These are phyloP conservation scores for Myxozyma sirexii DNA, from an alignment of 805 yeast genomes.

Conservation along the genomic window DNA sequence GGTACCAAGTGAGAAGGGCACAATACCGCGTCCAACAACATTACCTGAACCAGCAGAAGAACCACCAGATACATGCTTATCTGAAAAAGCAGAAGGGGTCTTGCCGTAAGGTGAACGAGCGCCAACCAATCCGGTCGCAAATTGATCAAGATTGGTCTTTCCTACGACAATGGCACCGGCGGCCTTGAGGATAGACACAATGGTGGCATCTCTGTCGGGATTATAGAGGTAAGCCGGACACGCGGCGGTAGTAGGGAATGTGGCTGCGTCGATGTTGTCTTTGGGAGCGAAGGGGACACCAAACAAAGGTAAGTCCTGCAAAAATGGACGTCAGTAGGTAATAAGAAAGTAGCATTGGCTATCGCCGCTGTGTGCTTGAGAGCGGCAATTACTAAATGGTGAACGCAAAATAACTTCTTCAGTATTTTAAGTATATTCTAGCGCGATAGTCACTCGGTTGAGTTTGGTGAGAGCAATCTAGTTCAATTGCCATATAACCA, in stretches of 20 bases:
- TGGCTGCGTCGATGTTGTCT: slow-evolving; percentile 89
- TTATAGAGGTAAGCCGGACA: slow-evolving; percentile 80
- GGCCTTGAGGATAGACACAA: slow-evolving; percentile 71
- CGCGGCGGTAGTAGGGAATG: slow-evolving; percentile 88
- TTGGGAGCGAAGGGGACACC: slow-evolving; percentile 96
- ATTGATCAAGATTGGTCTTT: slow-evolving; percentile 93
- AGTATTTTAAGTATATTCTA: no score
- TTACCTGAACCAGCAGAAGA: slow-evolving; percentile 96
- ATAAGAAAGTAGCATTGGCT: neutral
- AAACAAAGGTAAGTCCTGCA: slow-evolving; percentile 57
- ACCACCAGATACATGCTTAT: slow-evolving; percentile 87
- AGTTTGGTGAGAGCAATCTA: no score
- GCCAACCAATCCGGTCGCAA: slow-evolving; percentile 97
- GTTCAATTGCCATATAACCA: no score
- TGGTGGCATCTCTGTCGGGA: slow-evolving; percentile 73
- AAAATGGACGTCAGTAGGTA: neutral
- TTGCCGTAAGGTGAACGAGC: slow-evolving; percentile 93
- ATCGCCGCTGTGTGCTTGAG: neutral
- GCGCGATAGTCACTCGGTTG: no score
- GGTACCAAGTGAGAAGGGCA: slow-evolving; percentile 88
- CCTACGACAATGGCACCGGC: slow-evolving; percentile 94
- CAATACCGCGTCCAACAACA: slow-evolving; percentile 85
- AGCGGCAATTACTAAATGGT: no score
- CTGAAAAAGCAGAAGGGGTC: slow-evolving; percentile 76
- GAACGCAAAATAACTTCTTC: no score